Evolutionary conservation across 2,329 filamentous ascomycete genomes (phyloP).

Genomic region (Fusarium devonianum): DNA sequence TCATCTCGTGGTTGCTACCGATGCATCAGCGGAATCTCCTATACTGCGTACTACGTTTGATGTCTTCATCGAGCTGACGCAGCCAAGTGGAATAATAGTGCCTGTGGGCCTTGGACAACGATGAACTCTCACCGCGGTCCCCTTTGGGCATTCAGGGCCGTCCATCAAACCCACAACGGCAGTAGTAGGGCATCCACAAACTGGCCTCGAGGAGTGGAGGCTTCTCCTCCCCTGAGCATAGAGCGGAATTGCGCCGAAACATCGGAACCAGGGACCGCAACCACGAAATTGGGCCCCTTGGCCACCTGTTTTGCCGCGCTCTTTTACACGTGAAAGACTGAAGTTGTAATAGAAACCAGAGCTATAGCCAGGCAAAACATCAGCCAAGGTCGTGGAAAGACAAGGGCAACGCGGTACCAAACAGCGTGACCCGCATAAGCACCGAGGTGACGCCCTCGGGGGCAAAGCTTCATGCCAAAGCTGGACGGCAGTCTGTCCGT

Average conservation of each 20-base stretch:
- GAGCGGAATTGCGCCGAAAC: constrained; percentile 30
- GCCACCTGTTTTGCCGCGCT: neutral
- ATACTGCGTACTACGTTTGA: too few species aligned
- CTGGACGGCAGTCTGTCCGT: constrained; percentile 7
- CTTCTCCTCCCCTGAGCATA: constrained; percentile 1
- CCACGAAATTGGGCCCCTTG: neutral
- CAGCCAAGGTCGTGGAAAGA: constrained; percentile 20
- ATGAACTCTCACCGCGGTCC: neutral
- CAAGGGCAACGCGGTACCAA: constrained; percentile 22
- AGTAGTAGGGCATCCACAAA: too few species aligned
- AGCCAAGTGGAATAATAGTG: constrained; percentile 21
- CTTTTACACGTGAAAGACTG: constrained; percentile 33
- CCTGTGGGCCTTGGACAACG: neutral
- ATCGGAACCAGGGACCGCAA: too few species aligned
- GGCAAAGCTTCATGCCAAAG: constrained; percentile 4
- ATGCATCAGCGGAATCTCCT: constrained; percentile 25
- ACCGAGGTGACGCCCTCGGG: constrained; percentile 35
- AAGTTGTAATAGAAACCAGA: neutral
- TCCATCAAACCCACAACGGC: neutral
- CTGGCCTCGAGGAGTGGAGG: too few species aligned
- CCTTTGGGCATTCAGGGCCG: neutral
- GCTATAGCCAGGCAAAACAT: constrained; percentile 6
- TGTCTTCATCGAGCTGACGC: constrained; percentile 20
- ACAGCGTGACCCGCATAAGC: constrained; percentile 37
- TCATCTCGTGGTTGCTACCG: constrained; percentile 4